Evolutionary conservation across 2,329 filamentous ascomycete species (phyloP), one percentile per base, ranked within the genome.

Genomic region (Colletotrichum siamense): DNA sequence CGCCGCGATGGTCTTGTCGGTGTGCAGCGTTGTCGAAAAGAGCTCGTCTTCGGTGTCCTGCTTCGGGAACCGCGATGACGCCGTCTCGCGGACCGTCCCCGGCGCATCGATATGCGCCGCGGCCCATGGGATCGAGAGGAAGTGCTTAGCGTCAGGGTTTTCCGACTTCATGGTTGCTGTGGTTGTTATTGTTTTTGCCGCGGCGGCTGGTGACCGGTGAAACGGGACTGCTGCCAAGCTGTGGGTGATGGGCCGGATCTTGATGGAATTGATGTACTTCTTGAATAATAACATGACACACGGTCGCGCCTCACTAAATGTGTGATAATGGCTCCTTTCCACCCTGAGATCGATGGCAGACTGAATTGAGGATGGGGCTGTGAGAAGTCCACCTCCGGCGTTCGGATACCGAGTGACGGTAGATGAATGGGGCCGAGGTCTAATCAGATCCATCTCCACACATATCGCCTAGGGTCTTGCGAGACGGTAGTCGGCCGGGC

Each of bases 51-150:
- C 62, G 7, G 76, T 64, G 71, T 68, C 76, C 44, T 75, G 15
- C 15, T 78, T 78, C 18, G 84, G 82, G 75, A 84, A 84, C 73
- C 83, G 81, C 74, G 82, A 82, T 49, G 81, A 79, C 15, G 84
- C 81, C 55, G 84, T 80, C 74, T 84, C 85, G 44, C 81, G 78
- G 59, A 86, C 81, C 22, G 81, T 77, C 70, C 79, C 77, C 8
- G 80, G 78, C 22, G 77, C 75, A 5, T 76, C 77, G 24, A 86
- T 80, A 34, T 84, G 81, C n/a, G 78, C 75, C 52, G 82, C 80
- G 69, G 83, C 85, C 85, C 85, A 87, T 13, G 84, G 82, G 62
- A 85, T 81, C 3, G 83, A 80, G 63, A 77, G 78, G 81, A 87
- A 87, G 80, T 85, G 77, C 52, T 78, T 71, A 24, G 73, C 34